Percentiles rank a stretch among this genome's conserved stretches.
Conservation (phyloP, 2,329 filamentous ascomycete genomes). For the Pseudogymnoascus sp. region DNA sequence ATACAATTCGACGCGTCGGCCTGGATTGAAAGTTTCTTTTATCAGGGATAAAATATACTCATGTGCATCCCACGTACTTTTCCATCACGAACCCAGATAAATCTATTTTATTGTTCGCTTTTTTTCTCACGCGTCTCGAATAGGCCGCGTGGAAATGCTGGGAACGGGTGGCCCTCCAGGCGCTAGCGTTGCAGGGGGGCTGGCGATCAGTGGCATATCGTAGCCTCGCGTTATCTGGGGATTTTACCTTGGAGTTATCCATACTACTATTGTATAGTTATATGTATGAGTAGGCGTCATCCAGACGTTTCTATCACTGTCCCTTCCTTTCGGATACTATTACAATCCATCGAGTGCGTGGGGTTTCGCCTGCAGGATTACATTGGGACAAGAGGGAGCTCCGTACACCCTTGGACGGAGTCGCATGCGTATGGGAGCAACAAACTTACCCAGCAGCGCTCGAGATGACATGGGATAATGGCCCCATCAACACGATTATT, state of each 20-base stretch:
- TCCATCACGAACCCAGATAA: not conserved
- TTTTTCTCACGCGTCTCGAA: constrained; percentile 1
- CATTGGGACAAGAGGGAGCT: not conserved
- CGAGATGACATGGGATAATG: constrained; percentile 25
- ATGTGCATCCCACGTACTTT: not conserved
- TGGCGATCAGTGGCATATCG: not conserved
- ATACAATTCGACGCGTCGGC: not conserved
- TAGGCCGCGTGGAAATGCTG: not conserved
- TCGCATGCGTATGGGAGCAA: not conserved
- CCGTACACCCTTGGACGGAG: not conserved
- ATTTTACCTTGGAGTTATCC: not conserved
- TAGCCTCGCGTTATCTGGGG: constrained; percentile 2
- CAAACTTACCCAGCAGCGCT: not conserved
- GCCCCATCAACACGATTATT: constrained; percentile 34
- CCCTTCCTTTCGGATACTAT: not conserved
- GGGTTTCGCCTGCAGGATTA: not conserved
- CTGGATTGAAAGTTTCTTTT: not conserved
- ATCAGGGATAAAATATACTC: not conserved
- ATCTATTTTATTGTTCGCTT: not conserved
- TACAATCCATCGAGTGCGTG: not conserved
- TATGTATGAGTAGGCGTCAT: not conserved
- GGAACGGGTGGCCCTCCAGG: not conserved
- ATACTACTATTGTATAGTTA: not conserved
- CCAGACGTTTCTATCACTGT: not conserved
- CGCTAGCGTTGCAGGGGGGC: not conserved